Evolutionary conservation across 768 basidiomycete species (phyloP).

Genomic region (Calocybe gangraenosa): DNA sequence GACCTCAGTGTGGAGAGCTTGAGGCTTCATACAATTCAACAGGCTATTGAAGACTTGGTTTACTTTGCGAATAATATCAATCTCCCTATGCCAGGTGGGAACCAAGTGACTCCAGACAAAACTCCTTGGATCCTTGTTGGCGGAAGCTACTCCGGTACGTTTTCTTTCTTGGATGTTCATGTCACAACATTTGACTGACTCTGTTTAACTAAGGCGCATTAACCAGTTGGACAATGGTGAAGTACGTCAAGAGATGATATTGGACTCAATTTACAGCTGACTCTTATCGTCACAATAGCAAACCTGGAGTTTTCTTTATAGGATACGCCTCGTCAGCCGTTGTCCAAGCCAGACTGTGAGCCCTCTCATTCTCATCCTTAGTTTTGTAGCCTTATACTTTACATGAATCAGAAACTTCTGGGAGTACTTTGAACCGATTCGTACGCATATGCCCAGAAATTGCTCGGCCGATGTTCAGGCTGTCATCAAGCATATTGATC

Average conservation of each 20-base stretch:
- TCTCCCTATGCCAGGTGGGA: constrained; percentile 64
- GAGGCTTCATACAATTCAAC: constrained; percentile 60
- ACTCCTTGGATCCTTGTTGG: constrained; percentile 49
- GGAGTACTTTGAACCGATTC: constrained; percentile 72
- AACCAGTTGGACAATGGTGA: constrained; percentile 66
- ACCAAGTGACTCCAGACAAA: constrained; percentile 52
- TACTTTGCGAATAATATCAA: constrained; percentile 65
- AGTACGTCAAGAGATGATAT: no score
- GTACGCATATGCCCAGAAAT: constrained; percentile 62
- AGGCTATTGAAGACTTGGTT: constrained; percentile 69
- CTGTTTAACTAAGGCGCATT: constrained; percentile 18
- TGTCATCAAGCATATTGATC: constrained; percentile 58
- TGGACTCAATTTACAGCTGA: not conserved
- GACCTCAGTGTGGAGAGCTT: constrained; percentile 59
- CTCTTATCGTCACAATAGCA: constrained; percentile 30
- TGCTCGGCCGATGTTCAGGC: constrained; percentile 70
- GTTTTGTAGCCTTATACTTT: not conserved
- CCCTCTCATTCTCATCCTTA: not conserved
- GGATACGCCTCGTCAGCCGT: constrained; percentile 68
- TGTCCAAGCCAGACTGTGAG: constrained; percentile 55
- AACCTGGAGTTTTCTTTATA: constrained; percentile 58
- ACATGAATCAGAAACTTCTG: constrained; percentile 42
- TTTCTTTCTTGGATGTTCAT: not conserved
- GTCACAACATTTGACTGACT: not conserved
- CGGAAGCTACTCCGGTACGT: constrained; percentile 45